phyloP scores from a whole-genome alignment of 2,329 filamentous ascomycete species.

The Botrytis fragariae region DNA sequence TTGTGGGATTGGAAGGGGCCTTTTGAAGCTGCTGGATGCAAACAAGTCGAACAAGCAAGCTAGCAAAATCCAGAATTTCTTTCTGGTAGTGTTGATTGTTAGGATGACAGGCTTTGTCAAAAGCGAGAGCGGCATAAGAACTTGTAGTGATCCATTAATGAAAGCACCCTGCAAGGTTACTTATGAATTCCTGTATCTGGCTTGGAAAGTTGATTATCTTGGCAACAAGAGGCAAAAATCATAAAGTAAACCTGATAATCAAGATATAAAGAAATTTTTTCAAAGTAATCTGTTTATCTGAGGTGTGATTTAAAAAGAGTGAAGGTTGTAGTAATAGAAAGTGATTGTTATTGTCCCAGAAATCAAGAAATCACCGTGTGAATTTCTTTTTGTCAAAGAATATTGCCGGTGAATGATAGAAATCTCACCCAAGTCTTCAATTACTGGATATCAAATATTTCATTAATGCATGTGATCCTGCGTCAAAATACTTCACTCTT shows the following conservation, averaged over 20 bases:
- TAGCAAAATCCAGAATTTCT: background rate
- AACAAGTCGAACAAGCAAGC: background rate
- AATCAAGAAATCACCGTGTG: no score
- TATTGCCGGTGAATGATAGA: no score
- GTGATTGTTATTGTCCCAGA: background rate
- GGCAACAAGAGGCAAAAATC: background rate
- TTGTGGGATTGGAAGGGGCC: background rate
- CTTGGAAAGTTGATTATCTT: background rate
- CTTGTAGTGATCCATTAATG: background rate
- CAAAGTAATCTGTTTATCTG: no score
- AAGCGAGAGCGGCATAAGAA: accelerated
- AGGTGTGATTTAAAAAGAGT: background rate
- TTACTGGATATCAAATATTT: no score
- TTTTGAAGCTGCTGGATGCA: background rate
- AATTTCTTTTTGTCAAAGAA: no score
- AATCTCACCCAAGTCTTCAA: background rate
- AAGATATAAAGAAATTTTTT: no score
- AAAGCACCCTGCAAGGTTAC: background rate
- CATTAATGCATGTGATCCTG: accelerated
- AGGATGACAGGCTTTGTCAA: background rate
- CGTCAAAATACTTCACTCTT: background rate
- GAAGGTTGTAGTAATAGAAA: background rate
- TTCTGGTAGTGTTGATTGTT: background rate
- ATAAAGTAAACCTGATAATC: background rate
- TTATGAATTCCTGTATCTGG: background rate